A percentile compares a stretch with the other conserved stretches of the same genome.
Evolutionary conservation across 176 grass and related monocot species (phyloP).

Genomic region (Hordeum marinum): DNA sequence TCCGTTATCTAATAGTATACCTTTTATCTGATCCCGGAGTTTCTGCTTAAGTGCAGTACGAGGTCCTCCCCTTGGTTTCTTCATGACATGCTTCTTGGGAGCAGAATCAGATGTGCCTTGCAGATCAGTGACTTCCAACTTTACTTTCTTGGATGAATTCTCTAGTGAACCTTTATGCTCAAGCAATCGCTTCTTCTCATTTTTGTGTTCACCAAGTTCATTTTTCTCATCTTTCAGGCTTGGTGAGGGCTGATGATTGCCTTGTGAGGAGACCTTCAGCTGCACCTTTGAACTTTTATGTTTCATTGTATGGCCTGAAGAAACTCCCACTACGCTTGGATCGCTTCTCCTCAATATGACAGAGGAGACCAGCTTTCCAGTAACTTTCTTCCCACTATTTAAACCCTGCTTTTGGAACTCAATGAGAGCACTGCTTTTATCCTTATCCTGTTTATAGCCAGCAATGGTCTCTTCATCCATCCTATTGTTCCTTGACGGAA

Average conservation of each 20-base stretch:
- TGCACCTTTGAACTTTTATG: conserved; percentile 30
- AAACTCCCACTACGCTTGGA: conserved; percentile 47
- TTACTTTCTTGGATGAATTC: conserved; percentile 49
- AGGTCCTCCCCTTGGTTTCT: conserved; percentile 45
- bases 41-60: conserved; percentile 57
- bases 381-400: conserved; percentile 36
- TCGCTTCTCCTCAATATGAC: conserved; percentile 43
- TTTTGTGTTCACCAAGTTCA: conserved; percentile 23
- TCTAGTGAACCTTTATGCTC: conserved; percentile 37
- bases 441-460: background rate
- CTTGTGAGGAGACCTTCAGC: conserved; percentile 21
- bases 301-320: conserved; percentile 35
- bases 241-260: background rate
- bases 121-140: conserved; percentile 24
- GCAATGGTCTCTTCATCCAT: conserved; percentile 2
- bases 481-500: conserved; percentile 11
- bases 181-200: conserved; percentile 51
- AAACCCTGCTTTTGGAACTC: background rate
- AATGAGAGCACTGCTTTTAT: conserved; percentile 12
- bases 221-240: conserved; percentile 23
- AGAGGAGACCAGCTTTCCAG: conserved; percentile 37
- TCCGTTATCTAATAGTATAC: conserved; percentile 63
- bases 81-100: conserved; percentile 27
- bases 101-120: conserved; percentile 14
- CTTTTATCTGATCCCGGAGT: conserved; percentile 68